Base-by-base conservation (phyloP, 2,329 filamentous ascomycete genomes). In the Phaeosphaeria sp. region DNA sequence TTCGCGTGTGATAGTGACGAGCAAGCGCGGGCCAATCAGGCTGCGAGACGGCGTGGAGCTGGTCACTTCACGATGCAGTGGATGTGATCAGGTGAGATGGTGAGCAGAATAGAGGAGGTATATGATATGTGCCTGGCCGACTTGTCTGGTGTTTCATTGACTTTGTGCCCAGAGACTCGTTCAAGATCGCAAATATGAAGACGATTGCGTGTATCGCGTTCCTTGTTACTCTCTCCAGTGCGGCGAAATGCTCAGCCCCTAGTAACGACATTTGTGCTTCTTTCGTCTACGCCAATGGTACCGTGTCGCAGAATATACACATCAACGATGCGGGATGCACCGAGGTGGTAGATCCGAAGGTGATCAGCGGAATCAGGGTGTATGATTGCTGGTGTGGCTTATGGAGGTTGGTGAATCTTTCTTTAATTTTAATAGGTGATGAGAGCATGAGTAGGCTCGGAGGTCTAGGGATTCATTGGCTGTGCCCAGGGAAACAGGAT, bases 381-480 rank as follows among this genome's bases (percentile, higher is more conserved):
- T 52, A 46, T n/a, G 50, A 52, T 20, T 52, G 50, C 18, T 46
- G 42, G 50, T 52, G 50, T 25, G 41, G 41, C 10, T 6, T 52
- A 5, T 52, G 50, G 50, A 52, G 33, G 50, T 52, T 20, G 21
- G 50, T 52, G n/a, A n/a, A n/a, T n/a, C n/a, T n/a, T n/a, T n/a
- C n/a, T n/a, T n/a, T n/a, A n/a, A n/a, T n/a, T n/a, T n/a, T n/a
- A n/a, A n/a, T n/a, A n/a, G n/a, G n/a, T n/a, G n/a, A n/a, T n/a
- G n/a, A n/a, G n/a, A n/a, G n/a, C n/a, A n/a, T n/a, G n/a, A n/a
- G n/a, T n/a, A n/a, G n/a, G n/a, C n/a, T n/a, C n/a, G 25, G 9
- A 9, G 25, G 9, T 27, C 9, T 9, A 9, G 9, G 25, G 23
- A 15, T 22, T 13, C 3, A 15, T n/a, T 7, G 13, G 17, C 17